A percentile compares a stretch with the other conserved stretches of the same genome.
These are phyloP conservation scores for Castanea crenata DNA, from an alignment of 306 rosid species.

Conservation along the genomic window DNA sequence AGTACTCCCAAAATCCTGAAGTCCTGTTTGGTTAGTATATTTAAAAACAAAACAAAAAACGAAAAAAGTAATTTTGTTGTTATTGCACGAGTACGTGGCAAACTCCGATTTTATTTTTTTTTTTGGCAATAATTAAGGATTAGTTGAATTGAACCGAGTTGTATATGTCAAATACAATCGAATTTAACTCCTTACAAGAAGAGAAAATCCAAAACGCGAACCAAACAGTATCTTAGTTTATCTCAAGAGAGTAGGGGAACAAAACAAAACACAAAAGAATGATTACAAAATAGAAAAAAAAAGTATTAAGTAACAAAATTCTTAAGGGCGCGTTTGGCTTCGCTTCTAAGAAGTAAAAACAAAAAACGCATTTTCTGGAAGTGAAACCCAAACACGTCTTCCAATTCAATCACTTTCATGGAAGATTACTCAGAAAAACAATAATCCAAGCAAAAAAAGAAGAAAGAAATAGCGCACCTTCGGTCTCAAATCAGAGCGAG, in stretches of 20 bases:
- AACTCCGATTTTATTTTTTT: too few relatives aligned
- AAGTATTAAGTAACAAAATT: neutral
- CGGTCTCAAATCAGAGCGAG: slow-evolving; percentile 34
- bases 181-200: neutral
- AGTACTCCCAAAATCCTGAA: neutral
- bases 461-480: slow-evolving; percentile 42
- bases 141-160: neutral
- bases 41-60: too few relatives aligned
- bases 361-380: neutral
- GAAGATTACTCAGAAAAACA: neutral
- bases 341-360: neutral
- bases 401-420: too few relatives aligned
- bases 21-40: neutral
- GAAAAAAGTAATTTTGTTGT: too few relatives aligned
- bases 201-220: neutral
- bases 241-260: neutral
- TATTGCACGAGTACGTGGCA: too few relatives aligned
- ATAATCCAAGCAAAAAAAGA: neutral
- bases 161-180: neutral
- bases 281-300: neutral
- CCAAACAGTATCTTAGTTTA: neutral
- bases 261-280: neutral
- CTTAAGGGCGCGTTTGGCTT: neutral
- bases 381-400: neutral
- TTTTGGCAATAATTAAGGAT: too few relatives aligned